Evolutionary conservation across 2,329 filamentous ascomycete species (phyloP).

Genomic region (Bipolaris victoriae): DNA sequence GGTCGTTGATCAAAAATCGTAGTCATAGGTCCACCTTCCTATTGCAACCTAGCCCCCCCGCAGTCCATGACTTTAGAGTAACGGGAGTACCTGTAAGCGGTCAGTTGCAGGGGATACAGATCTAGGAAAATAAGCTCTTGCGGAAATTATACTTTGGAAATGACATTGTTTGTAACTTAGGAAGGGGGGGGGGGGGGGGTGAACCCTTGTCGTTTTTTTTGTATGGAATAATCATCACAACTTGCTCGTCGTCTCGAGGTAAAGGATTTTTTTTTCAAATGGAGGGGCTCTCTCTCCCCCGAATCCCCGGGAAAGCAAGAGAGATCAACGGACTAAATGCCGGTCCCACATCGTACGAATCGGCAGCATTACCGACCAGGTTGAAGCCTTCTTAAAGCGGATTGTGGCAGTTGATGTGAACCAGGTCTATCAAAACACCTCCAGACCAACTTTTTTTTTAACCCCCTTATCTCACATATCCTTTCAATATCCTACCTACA

Average conservation of each 20-base stretch:
- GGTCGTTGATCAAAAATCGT: background rate
- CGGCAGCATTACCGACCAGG: constrained; percentile 20
- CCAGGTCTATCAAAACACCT: background rate
- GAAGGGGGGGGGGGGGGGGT: background rate
- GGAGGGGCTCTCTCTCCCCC: background rate
- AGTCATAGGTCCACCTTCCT: background rate
- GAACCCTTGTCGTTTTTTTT: too few relatives aligned
- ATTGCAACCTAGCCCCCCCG: background rate
- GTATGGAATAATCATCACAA: background rate
- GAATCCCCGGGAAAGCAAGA: background rate
- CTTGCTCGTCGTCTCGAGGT: background rate
- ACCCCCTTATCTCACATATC: background rate
- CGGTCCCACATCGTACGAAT: constrained; percentile 17
- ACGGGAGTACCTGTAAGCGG: background rate
- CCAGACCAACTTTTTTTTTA: background rate
- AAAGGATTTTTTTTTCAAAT: background rate
- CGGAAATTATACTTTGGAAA: background rate
- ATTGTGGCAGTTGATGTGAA: background rate
- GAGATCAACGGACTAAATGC: constrained; percentile 14
- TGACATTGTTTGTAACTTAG: background rate
- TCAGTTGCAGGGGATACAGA: background rate
- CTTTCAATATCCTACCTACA: background rate
- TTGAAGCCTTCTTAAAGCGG: constrained; percentile 4
- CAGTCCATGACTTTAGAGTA: background rate
- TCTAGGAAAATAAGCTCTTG: background rate